Evolutionary conservation across 192 early-diverging fungal species (phyloP), one percentile per base, ranked within the genome.

Genomic region (Paraglomus occultum): DNA sequence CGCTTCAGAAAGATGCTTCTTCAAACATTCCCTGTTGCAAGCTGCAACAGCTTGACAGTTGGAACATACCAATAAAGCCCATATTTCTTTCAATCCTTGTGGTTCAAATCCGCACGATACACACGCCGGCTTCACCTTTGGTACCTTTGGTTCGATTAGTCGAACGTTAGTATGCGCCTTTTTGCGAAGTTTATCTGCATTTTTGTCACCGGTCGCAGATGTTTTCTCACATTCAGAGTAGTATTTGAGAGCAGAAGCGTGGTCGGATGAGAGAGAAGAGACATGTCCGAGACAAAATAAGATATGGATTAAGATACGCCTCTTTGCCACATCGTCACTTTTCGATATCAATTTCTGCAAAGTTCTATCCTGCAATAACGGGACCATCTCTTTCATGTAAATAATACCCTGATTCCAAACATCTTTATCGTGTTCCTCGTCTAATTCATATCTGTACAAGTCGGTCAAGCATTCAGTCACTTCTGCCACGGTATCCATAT

Each of bases 41-140:
- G 22, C 45, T 22, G 62, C 61, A 0, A 64, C 62, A 49, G 9
- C 38, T 64, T 64, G 62, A 64, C 62, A 64, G 15, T 64, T 64
- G 12, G 62, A 48, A 64, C 62, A 64, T 5, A 64, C 62, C 10
- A 64, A 48, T 20, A 64, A 48, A 18, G 12, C 49, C 62, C 62
- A 64, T 38, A 64, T 64, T 31, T 18, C n/a, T 48, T 45, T 48
- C 17, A 64, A 22, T 10, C 47, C 20, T 64, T 48, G 22, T 8
- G 62, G 22, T 20, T 48, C 46, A 46, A 23, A 64, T 6, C n/a
- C 31, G 49, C 62, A 64, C 15, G n/a, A 11, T 6, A 17, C 46
- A 48, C 62, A 64, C n/a, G 49, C 17, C 2, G 62, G 62, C 7
- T 31, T 43, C 15, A 64, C 62, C 2, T 47, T 17, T 15, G 62